Conservation (phyloP, 106 monocot species). For the Dioscorea dumetorum region DNA sequence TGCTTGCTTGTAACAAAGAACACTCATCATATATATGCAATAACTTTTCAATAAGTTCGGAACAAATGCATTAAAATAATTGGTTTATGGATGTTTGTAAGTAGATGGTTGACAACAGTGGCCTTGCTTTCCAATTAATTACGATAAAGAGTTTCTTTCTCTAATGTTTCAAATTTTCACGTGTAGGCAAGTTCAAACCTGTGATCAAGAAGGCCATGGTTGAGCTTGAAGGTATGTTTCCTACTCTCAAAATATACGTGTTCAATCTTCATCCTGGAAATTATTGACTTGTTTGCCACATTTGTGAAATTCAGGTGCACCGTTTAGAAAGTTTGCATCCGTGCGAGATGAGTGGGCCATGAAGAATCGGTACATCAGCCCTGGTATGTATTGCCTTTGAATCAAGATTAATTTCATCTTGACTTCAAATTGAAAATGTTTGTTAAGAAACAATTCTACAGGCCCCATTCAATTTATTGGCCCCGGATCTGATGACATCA, state of each 20-base stretch:
- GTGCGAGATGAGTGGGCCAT: constrained; percentile 84
- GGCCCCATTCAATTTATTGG: constrained; percentile 76
- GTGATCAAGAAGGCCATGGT: constrained; percentile 99
- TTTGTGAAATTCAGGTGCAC: constrained; percentile 64
- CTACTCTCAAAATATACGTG: no score
- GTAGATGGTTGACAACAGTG: no score
- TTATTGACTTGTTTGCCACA: neutral
- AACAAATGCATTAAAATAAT: no score
- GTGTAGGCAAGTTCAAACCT: constrained; percentile 96
- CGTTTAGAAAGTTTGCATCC: constrained; percentile 76
- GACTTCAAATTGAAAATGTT: neutral
- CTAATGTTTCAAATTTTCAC: no score
- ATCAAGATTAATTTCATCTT: neutral
- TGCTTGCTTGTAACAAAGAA: no score
- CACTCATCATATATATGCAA: no score
- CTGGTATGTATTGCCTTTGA: constrained; percentile 33
- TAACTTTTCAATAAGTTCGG: no score
- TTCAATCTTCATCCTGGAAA: no score
- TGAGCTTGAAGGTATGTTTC: constrained; percentile 75
- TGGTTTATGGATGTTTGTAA: no score
- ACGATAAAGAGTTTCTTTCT: no score
- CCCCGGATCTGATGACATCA: constrained; percentile 44
- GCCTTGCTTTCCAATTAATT: no score
- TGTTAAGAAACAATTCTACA: constrained; percentile 11
- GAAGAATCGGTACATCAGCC: constrained; percentile 90